Evolutionary conservation across 345 rosid species (phyloP).

Genomic region (Viola odorata): DNA sequence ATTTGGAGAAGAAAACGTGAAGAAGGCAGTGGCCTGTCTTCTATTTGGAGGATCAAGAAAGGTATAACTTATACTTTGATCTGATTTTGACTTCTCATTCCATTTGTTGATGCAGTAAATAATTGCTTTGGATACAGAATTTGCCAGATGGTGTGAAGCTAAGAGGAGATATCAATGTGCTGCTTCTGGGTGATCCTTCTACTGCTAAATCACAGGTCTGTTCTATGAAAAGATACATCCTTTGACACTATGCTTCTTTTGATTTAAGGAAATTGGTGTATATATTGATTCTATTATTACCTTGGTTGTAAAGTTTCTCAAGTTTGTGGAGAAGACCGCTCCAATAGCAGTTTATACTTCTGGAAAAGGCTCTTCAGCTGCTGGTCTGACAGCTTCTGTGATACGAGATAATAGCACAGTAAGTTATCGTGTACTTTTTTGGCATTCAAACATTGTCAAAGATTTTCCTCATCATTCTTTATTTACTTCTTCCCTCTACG

Average conservation of each 20-base stretch:
- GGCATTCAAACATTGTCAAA: background rate
- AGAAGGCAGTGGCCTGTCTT: slow-evolving; percentile 89
- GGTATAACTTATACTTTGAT: slow-evolving; percentile 27
- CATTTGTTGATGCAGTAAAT: slow-evolving; percentile 11
- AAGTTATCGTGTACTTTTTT: slow-evolving; percentile 26
- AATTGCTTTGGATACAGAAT: slow-evolving; percentile 32
- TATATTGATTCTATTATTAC: slow-evolving; percentile 20
- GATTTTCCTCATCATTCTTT: background rate
- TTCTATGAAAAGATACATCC: background rate
- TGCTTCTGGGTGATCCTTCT: slow-evolving; percentile 95
- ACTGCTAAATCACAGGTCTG: slow-evolving; percentile 95
- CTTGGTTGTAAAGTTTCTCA: slow-evolving; percentile 58
- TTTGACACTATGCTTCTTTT: slow-evolving; percentile 22
- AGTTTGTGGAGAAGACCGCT: slow-evolving; percentile 96
- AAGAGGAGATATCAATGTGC: slow-evolving; percentile 91
- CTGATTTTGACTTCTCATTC: background rate
- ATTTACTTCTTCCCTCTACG: background rate
- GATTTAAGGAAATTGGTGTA: background rate
- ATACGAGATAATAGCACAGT: slow-evolving; percentile 82
- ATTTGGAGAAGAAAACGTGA: slow-evolving; percentile 85
- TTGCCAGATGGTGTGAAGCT: slow-evolving; percentile 92
- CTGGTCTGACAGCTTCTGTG: slow-evolving; percentile 97
- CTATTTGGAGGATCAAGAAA: slow-evolving; percentile 96
- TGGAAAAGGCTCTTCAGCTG: slow-evolving; percentile 96
- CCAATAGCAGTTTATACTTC: slow-evolving; percentile 97